Conservation (phyloP, 805 yeast genomes). For the Torulaspora franciscae region DNA sequence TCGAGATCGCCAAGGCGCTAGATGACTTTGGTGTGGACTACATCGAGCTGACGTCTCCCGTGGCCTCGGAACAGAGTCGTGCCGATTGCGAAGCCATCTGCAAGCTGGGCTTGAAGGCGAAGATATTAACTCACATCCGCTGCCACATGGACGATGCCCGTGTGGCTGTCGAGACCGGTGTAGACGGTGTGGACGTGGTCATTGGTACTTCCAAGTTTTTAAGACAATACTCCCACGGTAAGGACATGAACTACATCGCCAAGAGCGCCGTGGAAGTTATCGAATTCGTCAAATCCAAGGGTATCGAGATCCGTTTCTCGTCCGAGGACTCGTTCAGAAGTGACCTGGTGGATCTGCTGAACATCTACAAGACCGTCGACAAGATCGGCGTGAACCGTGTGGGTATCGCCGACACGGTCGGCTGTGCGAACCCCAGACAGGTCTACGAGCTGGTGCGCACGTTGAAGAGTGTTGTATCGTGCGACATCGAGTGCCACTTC, state of each 20-base stretch:
- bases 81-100: slow-evolving; percentile 96
- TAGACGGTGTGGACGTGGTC: slow-evolving; percentile 97
- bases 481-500: slow-evolving; percentile 98
- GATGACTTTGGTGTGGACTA: slow-evolving; percentile 98
- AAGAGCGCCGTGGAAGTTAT: slow-evolving; percentile 94
- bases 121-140: slow-evolving; percentile 92
- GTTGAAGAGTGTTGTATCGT: slow-evolving; percentile 83
- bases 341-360: slow-evolving; percentile 89
- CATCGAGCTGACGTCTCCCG: slow-evolving; percentile 96
- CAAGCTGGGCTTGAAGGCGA: slow-evolving; percentile 92
- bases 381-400: slow-evolving; percentile 97
- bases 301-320: slow-evolving; percentile 93
- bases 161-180: slow-evolving; percentile 97
- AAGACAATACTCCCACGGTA: slow-evolving; percentile 93
- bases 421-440: slow-evolving; percentile 98
- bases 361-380: slow-evolving; percentile 94
- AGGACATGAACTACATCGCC: slow-evolving; percentile 97
- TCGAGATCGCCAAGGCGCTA: slow-evolving; percentile 93
- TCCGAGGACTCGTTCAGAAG: slow-evolving; percentile 97
- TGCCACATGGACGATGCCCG: slow-evolving; percentile 99
- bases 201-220: slow-evolving; percentile 95
- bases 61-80: slow-evolving; percentile 92
- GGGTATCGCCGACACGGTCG: slow-evolving; percentile 98
- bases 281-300: slow-evolving; percentile 94
- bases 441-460: slow-evolving; percentile 95